Evolutionary conservation across 805 yeast species (phyloP).

Genomic region (Limtongia smithiae): DNA sequence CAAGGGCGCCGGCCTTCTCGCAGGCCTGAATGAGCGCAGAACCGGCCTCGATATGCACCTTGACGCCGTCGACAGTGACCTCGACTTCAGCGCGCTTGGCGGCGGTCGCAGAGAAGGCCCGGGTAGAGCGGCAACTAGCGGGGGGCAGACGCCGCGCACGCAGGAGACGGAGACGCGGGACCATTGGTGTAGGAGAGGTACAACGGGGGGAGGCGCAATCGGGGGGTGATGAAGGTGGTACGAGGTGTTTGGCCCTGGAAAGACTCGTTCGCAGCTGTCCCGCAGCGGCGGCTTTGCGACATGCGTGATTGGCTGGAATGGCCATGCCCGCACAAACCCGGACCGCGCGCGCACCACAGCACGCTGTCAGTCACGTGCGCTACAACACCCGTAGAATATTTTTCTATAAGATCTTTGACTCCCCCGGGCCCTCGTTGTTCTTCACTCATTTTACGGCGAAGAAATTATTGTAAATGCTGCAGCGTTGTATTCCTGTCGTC

Average conservation of each 20-base stretch:
- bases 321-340: background rate
- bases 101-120: slow-evolving; percentile 40
- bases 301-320: background rate
- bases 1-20: slow-evolving; percentile 82
- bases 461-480: slow-evolving; percentile 28
- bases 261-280: background rate
- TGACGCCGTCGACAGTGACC: slow-evolving; percentile 60
- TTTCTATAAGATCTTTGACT: too few species aligned
- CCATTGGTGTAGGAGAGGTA: background rate
- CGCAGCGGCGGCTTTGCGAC: background rate
- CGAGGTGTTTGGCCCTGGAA: background rate
- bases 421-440: slow-evolving; percentile 4
- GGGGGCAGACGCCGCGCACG: slow-evolving; percentile 16
- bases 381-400: too few species aligned
- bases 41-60: slow-evolving; percentile 78
- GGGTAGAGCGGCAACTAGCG: too few species aligned
- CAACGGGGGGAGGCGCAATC: background rate
- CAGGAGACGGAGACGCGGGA: slow-evolving; percentile 6
- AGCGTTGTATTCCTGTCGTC: slow-evolving; percentile 1
- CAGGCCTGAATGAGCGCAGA: slow-evolving; percentile 85
- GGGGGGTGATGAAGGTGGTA: background rate
- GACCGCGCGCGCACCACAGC: slow-evolving; percentile 3
- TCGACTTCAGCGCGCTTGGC: slow-evolving; percentile 51
- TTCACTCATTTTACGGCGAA: slow-evolving; percentile 26
- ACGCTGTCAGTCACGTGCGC: background rate